Conservation (phyloP, 2,329 filamentous ascomycete species). For the Trichoderma atroviride region DNA sequence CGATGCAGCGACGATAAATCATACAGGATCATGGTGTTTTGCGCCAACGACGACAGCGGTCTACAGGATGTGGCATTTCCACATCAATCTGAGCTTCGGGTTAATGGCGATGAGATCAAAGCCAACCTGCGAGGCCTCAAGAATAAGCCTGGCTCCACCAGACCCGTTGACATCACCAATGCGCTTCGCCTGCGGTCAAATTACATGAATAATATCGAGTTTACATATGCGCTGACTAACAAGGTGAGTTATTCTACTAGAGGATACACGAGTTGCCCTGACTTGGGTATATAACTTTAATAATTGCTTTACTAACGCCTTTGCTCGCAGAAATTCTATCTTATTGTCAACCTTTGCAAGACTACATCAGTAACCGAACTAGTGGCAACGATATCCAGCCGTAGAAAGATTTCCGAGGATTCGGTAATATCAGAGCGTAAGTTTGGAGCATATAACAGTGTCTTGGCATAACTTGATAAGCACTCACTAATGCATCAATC, state of each 20-base stretch:
- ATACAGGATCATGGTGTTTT: slow-evolving; percentile 80
- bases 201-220: slow-evolving; percentile 76
- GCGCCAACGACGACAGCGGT: slow-evolving; percentile 65
- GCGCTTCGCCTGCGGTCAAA: slow-evolving; percentile 69
- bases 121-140: slow-evolving; percentile 94
- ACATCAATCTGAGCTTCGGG: slow-evolving; percentile 86
- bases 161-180: slow-evolving; percentile 87
- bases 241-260: slow-evolving; percentile 56
- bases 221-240: slow-evolving; percentile 89
- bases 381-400: slow-evolving; percentile 64
- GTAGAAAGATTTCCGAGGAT: slow-evolving; percentile 75
- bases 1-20: slow-evolving; percentile 63
- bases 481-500: background rate
- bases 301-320: slow-evolving; percentile 28
- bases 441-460: slow-evolving; percentile 36
- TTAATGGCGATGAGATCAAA: slow-evolving; percentile 86
- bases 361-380: slow-evolving; percentile 72
- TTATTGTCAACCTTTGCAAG: slow-evolving; percentile 76
- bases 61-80: slow-evolving; percentile 84
- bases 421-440: slow-evolving; percentile 83
- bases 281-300: background rate
- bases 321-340: slow-evolving; percentile 64
- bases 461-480: background rate
- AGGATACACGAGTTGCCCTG: background rate
- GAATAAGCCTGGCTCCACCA: slow-evolving; percentile 92